A percentile compares a stretch with the other conserved stretches of the same genome.
Conservation (phyloP, 1,284 basidiomycete genomes). For the Agroathelia rolfsii region DNA sequence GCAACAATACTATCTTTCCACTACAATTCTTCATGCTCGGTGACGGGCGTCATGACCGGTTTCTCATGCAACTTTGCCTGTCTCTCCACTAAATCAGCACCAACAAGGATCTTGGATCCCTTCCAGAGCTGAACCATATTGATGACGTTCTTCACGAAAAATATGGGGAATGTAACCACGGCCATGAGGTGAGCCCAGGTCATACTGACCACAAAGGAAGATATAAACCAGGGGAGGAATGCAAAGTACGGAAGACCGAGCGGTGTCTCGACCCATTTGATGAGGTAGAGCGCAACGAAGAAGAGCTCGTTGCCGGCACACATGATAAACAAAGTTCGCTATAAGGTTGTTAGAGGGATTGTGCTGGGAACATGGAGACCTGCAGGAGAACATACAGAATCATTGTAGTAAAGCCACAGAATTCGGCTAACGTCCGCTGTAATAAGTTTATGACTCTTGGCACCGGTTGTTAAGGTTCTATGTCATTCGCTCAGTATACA, state of each 20-base stretch:
- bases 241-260: constrained; percentile 30
- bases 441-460: constrained; percentile 87
- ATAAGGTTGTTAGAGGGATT: constrained; percentile 5
- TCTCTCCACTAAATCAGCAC: constrained; percentile 79
- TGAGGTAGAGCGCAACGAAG: constrained; percentile 93
- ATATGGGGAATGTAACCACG: constrained; percentile 59
- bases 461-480: constrained; percentile 92
- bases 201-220: constrained; percentile 28
- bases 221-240: constrained; percentile 12
- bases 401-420: constrained; percentile 89
- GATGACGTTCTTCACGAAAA: constrained; percentile 83
- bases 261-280: constrained; percentile 74
- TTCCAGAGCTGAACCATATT: constrained; percentile 98
- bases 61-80: constrained; percentile 30
- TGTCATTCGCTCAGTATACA: too few relatives aligned
- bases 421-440: constrained; percentile 88
- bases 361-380: constrained; percentile 3
- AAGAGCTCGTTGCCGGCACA: constrained; percentile 98
- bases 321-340: constrained; percentile 85
- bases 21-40: too few relatives aligned
- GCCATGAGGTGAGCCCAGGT: constrained; percentile 84
- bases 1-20: too few relatives aligned
- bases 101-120: constrained; percentile 90
- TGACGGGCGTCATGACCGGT: too few relatives aligned
- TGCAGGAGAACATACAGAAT: constrained; percentile 67